Evolutionary conservation across 2,329 filamentous ascomycete species (phyloP).

Genomic region (Sarocladiaceae sp.): DNA sequence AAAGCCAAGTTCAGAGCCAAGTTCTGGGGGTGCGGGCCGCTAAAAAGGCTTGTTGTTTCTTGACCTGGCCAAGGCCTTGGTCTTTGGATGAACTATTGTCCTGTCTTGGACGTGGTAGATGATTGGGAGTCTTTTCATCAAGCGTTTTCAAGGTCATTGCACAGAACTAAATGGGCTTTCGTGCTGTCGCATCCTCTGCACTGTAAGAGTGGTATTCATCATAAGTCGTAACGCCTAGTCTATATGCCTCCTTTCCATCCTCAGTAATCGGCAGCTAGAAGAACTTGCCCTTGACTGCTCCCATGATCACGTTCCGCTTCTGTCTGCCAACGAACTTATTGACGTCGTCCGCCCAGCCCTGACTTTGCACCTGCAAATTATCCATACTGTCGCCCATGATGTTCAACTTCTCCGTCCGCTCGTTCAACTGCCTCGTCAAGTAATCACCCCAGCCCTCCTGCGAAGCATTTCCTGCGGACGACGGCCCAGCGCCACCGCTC

Average conservation of each 20-base stretch:
- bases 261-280: slow-evolving; percentile 19
- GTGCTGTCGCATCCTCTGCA: too few relatives aligned
- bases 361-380: slow-evolving; percentile 72
- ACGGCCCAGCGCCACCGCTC: slow-evolving; percentile 21
- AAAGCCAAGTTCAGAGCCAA: slow-evolving; percentile 5
- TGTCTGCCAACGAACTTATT: slow-evolving; percentile 82
- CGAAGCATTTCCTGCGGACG: slow-evolving; percentile 20
- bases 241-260: neutral
- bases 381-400: slow-evolving; percentile 84
- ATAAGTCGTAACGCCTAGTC: neutral
- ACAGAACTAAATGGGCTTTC: neutral
- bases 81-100: too few relatives aligned
- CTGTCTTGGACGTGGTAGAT: too few relatives aligned
- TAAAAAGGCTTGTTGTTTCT: too few relatives aligned
- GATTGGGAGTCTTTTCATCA: too few relatives aligned
- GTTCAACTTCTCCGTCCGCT: slow-evolving; percentile 82
- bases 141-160: too few relatives aligned
- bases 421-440: slow-evolving; percentile 80
- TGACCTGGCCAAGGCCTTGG: neutral
- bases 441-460: slow-evolving; percentile 73
- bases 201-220: neutral
- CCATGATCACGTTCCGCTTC: slow-evolving; percentile 79
- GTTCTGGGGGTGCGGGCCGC: neutral
- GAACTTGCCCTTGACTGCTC: slow-evolving; percentile 61
- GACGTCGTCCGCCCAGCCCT: slow-evolving; percentile 82